phyloP scores from a whole-genome alignment of 1,284 basidiomycete species.

The Tausonia pullulans region DNA sequence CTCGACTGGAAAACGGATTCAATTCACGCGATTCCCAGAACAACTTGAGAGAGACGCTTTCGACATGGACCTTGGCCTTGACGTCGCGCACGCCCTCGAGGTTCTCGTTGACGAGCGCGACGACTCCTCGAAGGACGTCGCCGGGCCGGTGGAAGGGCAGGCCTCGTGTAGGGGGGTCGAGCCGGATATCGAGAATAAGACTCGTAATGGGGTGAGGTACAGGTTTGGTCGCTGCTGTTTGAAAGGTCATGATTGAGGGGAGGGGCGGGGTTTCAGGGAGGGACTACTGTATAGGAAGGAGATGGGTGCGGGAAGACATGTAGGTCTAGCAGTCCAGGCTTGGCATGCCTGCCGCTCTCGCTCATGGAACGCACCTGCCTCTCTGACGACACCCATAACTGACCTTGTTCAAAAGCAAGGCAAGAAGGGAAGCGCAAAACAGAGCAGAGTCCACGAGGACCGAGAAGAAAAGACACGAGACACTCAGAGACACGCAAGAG shows the following conservation, averaged over 20 bases:
- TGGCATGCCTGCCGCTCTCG: no score
- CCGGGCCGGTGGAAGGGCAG: not conserved
- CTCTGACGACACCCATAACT: no score
- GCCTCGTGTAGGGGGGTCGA: no score
- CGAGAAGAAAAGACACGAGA: not conserved
- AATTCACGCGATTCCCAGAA: conserved; percentile 8
- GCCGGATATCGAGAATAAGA: no score
- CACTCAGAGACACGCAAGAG: not conserved
- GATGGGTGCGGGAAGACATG: no score
- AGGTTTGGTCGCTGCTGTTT: no score
- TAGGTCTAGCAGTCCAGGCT: no score
- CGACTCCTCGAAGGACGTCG: not conserved
- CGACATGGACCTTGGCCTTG: conserved; percentile 6
- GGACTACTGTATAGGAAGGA: no score
- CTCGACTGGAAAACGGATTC: not conserved
- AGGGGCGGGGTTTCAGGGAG: no score
- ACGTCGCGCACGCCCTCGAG: conserved; percentile 3
- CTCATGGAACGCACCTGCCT: no score
- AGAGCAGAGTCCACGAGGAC: not conserved
- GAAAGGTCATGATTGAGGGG: not conserved
- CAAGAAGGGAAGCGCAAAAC: not conserved
- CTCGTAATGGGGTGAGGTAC: no score
- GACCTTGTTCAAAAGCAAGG: no score
- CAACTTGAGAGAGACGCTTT: not conserved
- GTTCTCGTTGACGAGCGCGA: conserved; percentile 1